Conservation (phyloP, 768 basidiomycete species). For the Macrolepiota fuliginosa region DNA sequence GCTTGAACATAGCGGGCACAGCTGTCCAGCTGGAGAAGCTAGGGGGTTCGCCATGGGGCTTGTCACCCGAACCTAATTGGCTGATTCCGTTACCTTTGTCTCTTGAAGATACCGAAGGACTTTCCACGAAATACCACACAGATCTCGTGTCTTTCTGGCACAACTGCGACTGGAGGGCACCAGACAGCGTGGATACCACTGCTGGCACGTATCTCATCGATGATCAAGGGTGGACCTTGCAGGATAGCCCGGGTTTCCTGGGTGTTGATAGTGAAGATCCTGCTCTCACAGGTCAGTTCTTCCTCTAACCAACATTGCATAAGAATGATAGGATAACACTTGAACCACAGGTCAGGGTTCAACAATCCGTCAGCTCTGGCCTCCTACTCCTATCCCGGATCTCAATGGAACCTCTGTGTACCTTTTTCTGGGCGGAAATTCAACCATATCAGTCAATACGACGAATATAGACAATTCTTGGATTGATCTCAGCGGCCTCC, state of each 20-base stretch:
- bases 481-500: not conserved
- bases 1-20: not conserved
- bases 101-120: not conserved
- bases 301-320: not conserved
- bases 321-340: not conserved
- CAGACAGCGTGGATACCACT: not conserved
- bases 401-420: not conserved
- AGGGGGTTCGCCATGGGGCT: not conserved
- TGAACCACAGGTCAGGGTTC: not conserved
- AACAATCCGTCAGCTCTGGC: not conserved
- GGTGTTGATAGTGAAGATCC: too few relatives aligned
- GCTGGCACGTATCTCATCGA: not conserved
- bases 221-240: not conserved
- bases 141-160: not conserved
- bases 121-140: not conserved
- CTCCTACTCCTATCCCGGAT: not conserved
- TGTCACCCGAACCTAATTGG: not conserved
- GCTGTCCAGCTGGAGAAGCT: slow-evolving; percentile 3
- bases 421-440: not conserved
- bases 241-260: not conserved
- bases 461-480: not conserved
- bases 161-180: not conserved
- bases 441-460: not conserved
- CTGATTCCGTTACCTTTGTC: not conserved
- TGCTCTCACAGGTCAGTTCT: not conserved